phyloP scores from a whole-genome alignment of 495 filamentous ascomycete species.

The Aspergillus egyptiacus region DNA sequence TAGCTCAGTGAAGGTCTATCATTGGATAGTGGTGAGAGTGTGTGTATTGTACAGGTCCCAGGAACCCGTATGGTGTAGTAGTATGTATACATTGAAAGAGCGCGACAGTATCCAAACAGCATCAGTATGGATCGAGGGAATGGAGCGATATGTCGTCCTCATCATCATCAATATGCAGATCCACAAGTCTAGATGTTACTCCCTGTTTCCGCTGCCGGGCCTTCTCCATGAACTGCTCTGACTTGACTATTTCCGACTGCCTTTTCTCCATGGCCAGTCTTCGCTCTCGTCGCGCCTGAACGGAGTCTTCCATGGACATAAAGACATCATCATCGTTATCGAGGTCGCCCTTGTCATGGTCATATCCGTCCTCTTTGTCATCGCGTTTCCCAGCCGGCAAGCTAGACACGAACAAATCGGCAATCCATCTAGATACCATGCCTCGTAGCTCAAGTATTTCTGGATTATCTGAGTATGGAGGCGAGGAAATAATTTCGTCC shows the following conservation, averaged over 20 bases:
- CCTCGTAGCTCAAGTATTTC: conserved; percentile 56
- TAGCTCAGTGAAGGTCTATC: no score
- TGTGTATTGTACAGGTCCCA: not conserved
- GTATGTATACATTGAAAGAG: no score
- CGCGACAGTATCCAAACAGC: no score
- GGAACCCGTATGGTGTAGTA: no score
- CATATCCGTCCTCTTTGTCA: not conserved
- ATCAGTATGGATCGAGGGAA: conserved; percentile 31
- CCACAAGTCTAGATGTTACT: conserved; percentile 29
- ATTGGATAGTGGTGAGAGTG: not conserved
- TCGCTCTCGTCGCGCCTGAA: conserved; percentile 28
- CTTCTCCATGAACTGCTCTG: conserved; percentile 33
- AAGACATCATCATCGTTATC: conserved; percentile 13
- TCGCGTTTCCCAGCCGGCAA: conserved; percentile 15
- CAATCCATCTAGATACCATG: conserved; percentile 64
- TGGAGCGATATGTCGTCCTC: conserved; percentile 37
- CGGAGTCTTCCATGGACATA: conserved; percentile 23
- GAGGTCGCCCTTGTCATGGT: conserved; percentile 17
- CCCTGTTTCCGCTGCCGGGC: conserved; percentile 30
- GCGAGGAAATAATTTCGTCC: conserved; percentile 55
- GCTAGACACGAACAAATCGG: conserved; percentile 47
- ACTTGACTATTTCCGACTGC: conserved; percentile 26
- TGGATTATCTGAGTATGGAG: conserved; percentile 56
- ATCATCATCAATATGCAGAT: conserved; percentile 30
- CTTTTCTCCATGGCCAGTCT: conserved; percentile 33